Evolutionary conservation across 2,329 filamentous ascomycete species (phyloP), one percentile per base, ranked within the genome.

Genomic region (Fusarium dlaminii): DNA sequence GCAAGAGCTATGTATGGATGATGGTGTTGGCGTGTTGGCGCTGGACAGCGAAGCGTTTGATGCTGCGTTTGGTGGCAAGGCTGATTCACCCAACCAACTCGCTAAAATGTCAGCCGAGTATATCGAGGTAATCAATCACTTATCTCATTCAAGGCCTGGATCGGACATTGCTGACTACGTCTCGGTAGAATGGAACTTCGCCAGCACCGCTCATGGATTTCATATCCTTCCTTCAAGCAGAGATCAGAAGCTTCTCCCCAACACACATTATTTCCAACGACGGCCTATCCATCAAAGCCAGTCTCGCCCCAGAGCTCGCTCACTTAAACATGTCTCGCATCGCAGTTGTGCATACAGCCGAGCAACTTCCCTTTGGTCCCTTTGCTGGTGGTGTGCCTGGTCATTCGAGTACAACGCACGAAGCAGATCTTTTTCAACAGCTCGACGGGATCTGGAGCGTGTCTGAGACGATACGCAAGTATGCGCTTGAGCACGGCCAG

Each of bases 401-500:
- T 1, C 56, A 51, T 9, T 65, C 62, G 4, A 43, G 24, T 12
- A 65, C 62, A 7, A n/a, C 17, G 3, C 17, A 37, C 0, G 62
- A 65, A 32, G 30, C 22, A 8, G 45, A 65, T 37, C 56, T 65
- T 3, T 39, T 51, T 1, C 22, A n/a, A 15, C 45, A 34, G 13
- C 45, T 65, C 10, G 56, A 62, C 3, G 62, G 56, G 7, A 30
- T 65, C 6, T 62, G 56, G 45, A 62, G 62, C 9, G 62, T 65
- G 7, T 62, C 62, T 6, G 11, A 62, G 0, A 9, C n/a, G 2
- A 62, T 65, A n/a, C 18, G 22, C 1, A 20, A 30, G 0, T 65
- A 65, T 27, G 56, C 62, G 1, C 37, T 62, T n/a, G 32, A 65
- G 1, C 24, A 62, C 3, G 37, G 45, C 2, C 22, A 52, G 7